Percentiles rank a stretch among this genome's conserved stretches.
Conservation (phyloP, 768 basidiomycete genomes). For the Pseudohyphozyma bogoriensis region DNA sequence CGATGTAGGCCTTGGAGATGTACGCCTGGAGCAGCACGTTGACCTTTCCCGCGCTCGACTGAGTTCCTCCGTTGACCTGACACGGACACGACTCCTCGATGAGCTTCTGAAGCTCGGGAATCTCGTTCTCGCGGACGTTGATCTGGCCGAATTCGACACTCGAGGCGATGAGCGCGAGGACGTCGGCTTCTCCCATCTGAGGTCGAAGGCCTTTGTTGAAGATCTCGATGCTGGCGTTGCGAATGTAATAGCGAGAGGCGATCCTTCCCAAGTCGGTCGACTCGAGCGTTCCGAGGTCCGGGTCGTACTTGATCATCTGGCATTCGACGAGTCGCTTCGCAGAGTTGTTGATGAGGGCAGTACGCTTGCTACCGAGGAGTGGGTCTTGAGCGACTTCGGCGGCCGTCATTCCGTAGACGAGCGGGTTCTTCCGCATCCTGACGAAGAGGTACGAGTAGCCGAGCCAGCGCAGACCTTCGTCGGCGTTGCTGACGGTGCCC, state of each 20-base stretch:
- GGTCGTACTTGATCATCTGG: constrained; percentile 73
- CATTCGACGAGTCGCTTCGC: constrained; percentile 57
- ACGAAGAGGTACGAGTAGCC: constrained; percentile 96
- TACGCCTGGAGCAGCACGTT: constrained; percentile 87
- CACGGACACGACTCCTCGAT: constrained; percentile 60
- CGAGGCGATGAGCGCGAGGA: constrained; percentile 70
- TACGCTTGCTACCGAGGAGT: constrained; percentile 57
- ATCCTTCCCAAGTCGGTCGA: constrained; percentile 91
- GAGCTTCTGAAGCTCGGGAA: constrained; percentile 65
- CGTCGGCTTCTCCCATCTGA: constrained; percentile 86
- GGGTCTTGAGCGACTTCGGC: constrained; percentile 62
- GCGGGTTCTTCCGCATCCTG: constrained; percentile 84
- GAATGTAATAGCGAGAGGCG: constrained; percentile 92
- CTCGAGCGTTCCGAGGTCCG: constrained; percentile 49
- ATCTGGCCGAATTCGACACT: constrained; percentile 98
- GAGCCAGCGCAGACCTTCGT: constrained; percentile 85
- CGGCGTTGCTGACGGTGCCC: constrained; percentile 77
- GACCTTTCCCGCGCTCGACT: constrained; percentile 69
- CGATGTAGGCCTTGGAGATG: constrained; percentile 67
- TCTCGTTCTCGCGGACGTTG: constrained; percentile 81
- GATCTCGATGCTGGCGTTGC: constrained; percentile 69
- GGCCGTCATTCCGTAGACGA: constrained; percentile 53
- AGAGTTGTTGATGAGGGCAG: constrained; percentile 55
- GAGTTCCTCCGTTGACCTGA: constrained; percentile 62
- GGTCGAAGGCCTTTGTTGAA: constrained; percentile 69